Percentiles rank a stretch among this genome's conserved stretches.
Evolutionary conservation across 768 basidiomycete species (phyloP).

Genomic region (Tylopilus balloui): DNA sequence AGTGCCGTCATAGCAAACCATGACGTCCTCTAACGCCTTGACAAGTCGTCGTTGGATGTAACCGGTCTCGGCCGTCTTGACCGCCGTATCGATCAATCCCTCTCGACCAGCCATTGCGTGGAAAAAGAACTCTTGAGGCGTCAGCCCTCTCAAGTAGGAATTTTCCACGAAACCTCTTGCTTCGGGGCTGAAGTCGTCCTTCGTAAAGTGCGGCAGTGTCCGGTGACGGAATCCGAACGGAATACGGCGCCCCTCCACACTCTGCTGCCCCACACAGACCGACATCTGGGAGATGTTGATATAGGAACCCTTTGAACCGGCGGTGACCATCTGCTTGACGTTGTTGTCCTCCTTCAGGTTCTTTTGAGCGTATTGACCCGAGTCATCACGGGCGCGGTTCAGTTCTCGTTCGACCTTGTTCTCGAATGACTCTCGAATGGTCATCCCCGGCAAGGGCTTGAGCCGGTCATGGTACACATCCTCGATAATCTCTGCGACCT

Average conservation of each 20-base stretch:
- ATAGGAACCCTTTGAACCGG: conserved; percentile 97
- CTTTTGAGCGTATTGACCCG: conserved; percentile 96
- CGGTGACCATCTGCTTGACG: conserved; percentile 99
- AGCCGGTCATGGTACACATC: conserved; percentile 83
- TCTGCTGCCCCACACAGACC: conserved; percentile 97
- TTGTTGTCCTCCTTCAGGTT: conserved; percentile 99
- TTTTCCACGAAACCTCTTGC: conserved; percentile 99
- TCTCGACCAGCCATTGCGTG: conserved; percentile 99
- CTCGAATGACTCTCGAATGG: conserved; percentile 98
- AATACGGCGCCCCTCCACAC: conserved; percentile 96
- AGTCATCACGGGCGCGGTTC: conserved; percentile 91
- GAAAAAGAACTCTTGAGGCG: conserved; percentile 99
- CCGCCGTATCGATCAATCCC: conserved; percentile 97
- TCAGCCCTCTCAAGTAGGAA: conserved; percentile 92
- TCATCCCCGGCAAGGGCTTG: conserved; percentile 95
- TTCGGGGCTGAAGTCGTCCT: conserved; percentile 98
- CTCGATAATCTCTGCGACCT: conserved; percentile 75
- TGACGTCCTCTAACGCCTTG: conserved; percentile 96
- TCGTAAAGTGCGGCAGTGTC: conserved; percentile 93
- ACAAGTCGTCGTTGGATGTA: conserved; percentile 98
- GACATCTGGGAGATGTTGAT: conserved; percentile 99
- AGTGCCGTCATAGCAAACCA: conserved; percentile 97
- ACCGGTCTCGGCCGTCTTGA: conserved; percentile 99
- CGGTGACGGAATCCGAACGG: conserved; percentile 98
- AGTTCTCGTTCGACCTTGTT: conserved; percentile 85